These are phyloP conservation scores for Elsinoe perseae DNA, from an alignment of 2,329 filamentous ascomycete genomes.

Conservation along the genomic window DNA sequence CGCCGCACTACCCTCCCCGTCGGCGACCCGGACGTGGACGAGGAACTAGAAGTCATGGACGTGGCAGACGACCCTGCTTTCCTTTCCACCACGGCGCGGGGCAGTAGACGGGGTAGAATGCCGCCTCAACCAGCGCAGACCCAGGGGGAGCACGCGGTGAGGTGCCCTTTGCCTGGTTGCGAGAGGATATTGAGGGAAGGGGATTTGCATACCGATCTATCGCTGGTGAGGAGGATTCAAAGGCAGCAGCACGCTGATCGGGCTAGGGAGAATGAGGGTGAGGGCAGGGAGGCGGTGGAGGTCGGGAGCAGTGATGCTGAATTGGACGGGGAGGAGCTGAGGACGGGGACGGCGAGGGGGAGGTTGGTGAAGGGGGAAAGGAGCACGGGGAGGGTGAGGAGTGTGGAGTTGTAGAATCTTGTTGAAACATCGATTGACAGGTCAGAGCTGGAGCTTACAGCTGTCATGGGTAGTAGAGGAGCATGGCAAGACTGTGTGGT, in stretches of 20 bases:
- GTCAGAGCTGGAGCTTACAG: too few relatives aligned
- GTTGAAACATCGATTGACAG: not conserved
- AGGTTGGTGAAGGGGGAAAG: not conserved
- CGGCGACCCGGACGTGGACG: not conserved
- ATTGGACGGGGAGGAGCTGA: slow-evolving; percentile 22
- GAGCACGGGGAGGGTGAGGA: not conserved
- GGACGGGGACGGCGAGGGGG: slow-evolving; percentile 4
- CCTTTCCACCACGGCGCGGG: not conserved
- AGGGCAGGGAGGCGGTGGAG: slow-evolving; percentile 23
- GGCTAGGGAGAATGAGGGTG: slow-evolving; percentile 40
- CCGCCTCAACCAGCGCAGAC: not conserved
- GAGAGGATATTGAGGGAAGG: slow-evolving; percentile 43
- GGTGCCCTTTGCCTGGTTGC: slow-evolving; percentile 62
- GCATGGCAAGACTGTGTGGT: too few relatives aligned
- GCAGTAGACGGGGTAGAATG: not conserved
- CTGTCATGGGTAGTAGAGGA: too few relatives aligned
- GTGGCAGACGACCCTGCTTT: not conserved
- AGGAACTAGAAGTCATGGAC: not conserved
- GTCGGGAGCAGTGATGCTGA: slow-evolving; percentile 25
- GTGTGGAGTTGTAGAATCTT: not conserved
- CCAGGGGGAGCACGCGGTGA: slow-evolving; percentile 30
- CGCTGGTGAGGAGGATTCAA: slow-evolving; percentile 52
- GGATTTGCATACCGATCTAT: slow-evolving; percentile 51
- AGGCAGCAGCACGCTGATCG: slow-evolving; percentile 43
- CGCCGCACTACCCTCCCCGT: not conserved